These are phyloP conservation scores for Pichia sp. DNA, from an alignment of 1,139 yeast species.

Conservation along the genomic window DNA sequence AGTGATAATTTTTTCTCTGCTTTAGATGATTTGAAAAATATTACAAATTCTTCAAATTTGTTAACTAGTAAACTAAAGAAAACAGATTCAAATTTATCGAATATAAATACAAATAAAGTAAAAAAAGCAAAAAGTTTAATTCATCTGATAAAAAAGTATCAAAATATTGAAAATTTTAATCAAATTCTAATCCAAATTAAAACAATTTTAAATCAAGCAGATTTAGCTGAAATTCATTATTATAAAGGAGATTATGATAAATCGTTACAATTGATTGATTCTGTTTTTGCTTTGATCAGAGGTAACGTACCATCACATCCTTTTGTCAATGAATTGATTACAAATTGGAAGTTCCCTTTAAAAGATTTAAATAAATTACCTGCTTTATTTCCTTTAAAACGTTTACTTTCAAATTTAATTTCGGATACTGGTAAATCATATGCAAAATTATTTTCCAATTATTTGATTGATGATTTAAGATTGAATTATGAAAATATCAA, in stretches of 20 bases:
- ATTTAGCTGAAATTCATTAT: slow-evolving; percentile 47
- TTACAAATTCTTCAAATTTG: slow-evolving; percentile 50
- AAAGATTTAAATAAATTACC: slow-evolving; percentile 50
- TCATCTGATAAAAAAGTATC: slow-evolving; percentile 46
- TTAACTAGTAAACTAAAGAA: slow-evolving; percentile 45
- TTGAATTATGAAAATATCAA: slow-evolving; percentile 48
- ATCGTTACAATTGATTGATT: slow-evolving; percentile 50
- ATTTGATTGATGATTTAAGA: slow-evolving; percentile 56
- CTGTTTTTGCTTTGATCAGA: slow-evolving; percentile 49
- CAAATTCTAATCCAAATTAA: slow-evolving; percentile 61
- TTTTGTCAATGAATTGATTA: slow-evolving; percentile 32
- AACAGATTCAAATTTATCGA: slow-evolving; percentile 39
- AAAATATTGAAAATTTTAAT: slow-evolving; percentile 58
- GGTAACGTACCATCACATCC: slow-evolving; percentile 40
- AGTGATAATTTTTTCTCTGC: slow-evolving; percentile 83
- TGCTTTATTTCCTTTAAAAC: slow-evolving; percentile 52
- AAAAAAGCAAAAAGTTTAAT: slow-evolving; percentile 49
- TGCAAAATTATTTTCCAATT: slow-evolving; percentile 48
- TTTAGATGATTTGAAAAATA: slow-evolving; percentile 64
- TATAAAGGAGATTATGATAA: slow-evolving; percentile 37
- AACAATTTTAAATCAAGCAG: slow-evolving; percentile 43
- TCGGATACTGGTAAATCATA: slow-evolving; percentile 64
- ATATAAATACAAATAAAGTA: slow-evolving; percentile 46
- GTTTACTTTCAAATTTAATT: slow-evolving; percentile 45
- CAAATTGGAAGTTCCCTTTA: slow-evolving; percentile 46